These are phyloP conservation scores for Zea mays DNA, from an alignment of 176 grass and related monocot genomes.

Conservation along the genomic window Zm-B73-REFERENCE-NAM-5.0 NC_050097.1:15775501-15776000, in stretches of 20 bases:
- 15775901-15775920: slow-evolving; percentile 54
- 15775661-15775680: slow-evolving; percentile 92
- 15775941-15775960: slow-evolving; percentile 62
- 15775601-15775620: slow-evolving; percentile 68
- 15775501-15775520: slow-evolving; percentile 93
- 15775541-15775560: slow-evolving; percentile 83
- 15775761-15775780: not conserved
- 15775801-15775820: slow-evolving; percentile 76
- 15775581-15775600: slow-evolving; percentile 86
- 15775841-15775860: slow-evolving; percentile 72
- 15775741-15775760: not conserved
- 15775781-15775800: slow-evolving; percentile 39
- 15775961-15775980: slow-evolving; percentile 76
- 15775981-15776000: slow-evolving; percentile 74
- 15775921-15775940: slow-evolving; percentile 48
- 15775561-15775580: slow-evolving; percentile 84
- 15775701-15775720: too few species aligned
- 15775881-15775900: slow-evolving; percentile 64
- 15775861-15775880: slow-evolving; percentile 89
- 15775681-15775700: slow-evolving; percentile 51
- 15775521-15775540: slow-evolving; percentile 92
- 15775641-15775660: slow-evolving; percentile 61
- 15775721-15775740: not conserved
- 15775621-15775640: slow-evolving; percentile 67
- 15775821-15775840: slow-evolving; percentile 85